Percentiles rank a stretch among this genome's conserved stretches.
These are phyloP conservation scores for Nicotiana attenuata DNA, from an alignment of 257 asterid genomes.

Conservation along the genomic window DNA sequence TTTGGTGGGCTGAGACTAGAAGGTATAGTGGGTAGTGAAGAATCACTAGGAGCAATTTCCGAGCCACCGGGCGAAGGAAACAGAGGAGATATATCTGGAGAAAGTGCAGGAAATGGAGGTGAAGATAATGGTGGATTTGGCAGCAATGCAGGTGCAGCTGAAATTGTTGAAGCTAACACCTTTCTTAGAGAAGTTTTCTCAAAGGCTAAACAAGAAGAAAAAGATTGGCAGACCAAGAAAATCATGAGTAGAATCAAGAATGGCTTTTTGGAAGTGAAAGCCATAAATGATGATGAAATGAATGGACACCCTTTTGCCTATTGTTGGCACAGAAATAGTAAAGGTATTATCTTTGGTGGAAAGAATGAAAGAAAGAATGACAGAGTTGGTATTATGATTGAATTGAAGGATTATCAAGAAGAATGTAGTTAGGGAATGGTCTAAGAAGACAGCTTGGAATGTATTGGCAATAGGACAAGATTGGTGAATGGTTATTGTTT, in stretches of 20 bases:
- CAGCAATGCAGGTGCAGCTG: slow-evolving; percentile 76
- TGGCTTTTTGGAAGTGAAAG: slow-evolving; percentile 18
- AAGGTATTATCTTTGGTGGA: background rate
- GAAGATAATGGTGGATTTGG: slow-evolving; percentile 59
- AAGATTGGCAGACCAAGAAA: slow-evolving; percentile 24
- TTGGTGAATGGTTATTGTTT: slow-evolving; percentile 31
- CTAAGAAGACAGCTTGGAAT: slow-evolving; percentile 42
- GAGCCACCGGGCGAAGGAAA: slow-evolving; percentile 77
- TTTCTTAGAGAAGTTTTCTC: background rate
- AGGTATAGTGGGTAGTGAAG: slow-evolving; percentile 66
- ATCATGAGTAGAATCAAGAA: slow-evolving; percentile 18
- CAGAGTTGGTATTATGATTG: background rate
- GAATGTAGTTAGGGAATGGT: background rate
- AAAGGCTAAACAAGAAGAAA: slow-evolving; percentile 10
- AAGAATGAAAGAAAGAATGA: background rate
- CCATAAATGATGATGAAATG: slow-evolving; percentile 41
- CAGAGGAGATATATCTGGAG: slow-evolving; percentile 76
- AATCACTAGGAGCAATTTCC: slow-evolving; percentile 61
- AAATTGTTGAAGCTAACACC: slow-evolving; percentile 56
- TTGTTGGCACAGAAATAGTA: slow-evolving; percentile 15
- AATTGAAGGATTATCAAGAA: slow-evolving; percentile 3
- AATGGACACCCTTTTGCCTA: background rate
- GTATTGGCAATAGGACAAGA: slow-evolving; percentile 47
- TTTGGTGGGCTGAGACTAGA: slow-evolving; percentile 99
- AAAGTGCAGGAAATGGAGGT: slow-evolving; percentile 34